phyloP scores from a whole-genome alignment of 192 early-diverging fungal species.

The Podila verticillata region DNA sequence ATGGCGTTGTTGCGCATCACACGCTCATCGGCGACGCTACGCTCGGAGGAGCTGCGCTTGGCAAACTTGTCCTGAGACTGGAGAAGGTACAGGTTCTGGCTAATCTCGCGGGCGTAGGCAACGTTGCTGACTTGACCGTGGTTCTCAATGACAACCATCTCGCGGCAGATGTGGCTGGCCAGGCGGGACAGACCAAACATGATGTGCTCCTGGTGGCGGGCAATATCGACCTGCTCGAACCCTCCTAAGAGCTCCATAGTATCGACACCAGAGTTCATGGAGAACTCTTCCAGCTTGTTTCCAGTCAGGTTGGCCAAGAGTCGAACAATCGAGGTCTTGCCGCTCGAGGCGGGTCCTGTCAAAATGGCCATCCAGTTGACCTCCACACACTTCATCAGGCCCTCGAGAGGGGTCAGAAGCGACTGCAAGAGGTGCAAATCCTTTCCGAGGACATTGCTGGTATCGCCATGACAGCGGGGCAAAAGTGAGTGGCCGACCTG shows the following conservation, averaged over 20 bases:
- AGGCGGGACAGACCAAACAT: constrained; percentile 56
- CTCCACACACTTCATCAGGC: constrained; percentile 88
- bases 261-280: constrained; percentile 95
- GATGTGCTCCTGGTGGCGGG: constrained; percentile 69
- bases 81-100: constrained; percentile 39
- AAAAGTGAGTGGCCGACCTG: constrained; percentile 73
- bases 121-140: constrained; percentile 3
- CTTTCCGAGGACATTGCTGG: constrained; percentile 48
- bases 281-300: constrained; percentile 88
- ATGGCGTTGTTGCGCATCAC: constrained; percentile 46
- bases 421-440: constrained; percentile 74
- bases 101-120: constrained; percentile 43
- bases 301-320: constrained; percentile 85
- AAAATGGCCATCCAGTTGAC: constrained; percentile 93
- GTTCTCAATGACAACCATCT: constrained; percentile 45
- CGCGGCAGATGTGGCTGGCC: constrained; percentile 53
- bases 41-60: constrained; percentile 17
- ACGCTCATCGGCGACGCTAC: constrained; percentile 23
- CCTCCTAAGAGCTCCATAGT: constrained; percentile 96
- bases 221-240: constrained; percentile 95
- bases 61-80: constrained; percentile 38
- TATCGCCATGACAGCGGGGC: constrained; percentile 49
- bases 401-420: constrained; percentile 73
- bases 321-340: constrained; percentile 90
- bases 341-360: constrained; percentile 83